A percentile compares a stretch with the other conserved stretches of the same genome.
phyloP scores from a whole-genome alignment of 495 filamentous ascomycete genomes.

The Parathielavia appendiculata region DNA sequence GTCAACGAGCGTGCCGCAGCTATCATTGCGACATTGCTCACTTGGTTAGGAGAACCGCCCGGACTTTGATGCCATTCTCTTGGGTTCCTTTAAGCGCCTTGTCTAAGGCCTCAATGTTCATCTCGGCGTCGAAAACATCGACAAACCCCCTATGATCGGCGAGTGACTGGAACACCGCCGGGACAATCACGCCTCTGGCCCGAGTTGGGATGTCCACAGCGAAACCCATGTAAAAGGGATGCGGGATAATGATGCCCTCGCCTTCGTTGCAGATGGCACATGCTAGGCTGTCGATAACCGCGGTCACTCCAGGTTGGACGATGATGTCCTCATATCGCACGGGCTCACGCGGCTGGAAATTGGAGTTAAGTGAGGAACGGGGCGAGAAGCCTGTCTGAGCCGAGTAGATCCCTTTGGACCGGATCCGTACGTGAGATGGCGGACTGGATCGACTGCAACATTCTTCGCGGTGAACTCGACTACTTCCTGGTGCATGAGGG shows the following conservation, averaged over 20 bases:
- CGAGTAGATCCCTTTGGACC: slow-evolving; percentile 25
- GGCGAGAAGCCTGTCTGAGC: slow-evolving; percentile 26
- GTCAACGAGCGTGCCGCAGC: neutral
- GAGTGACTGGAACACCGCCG: slow-evolving; percentile 36
- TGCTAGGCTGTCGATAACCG: slow-evolving; percentile 27
- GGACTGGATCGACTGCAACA: slow-evolving; percentile 14
- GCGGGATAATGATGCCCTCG: slow-evolving; percentile 31
- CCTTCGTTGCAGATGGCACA: slow-evolving; percentile 31
- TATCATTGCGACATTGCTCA: slow-evolving; percentile 17
- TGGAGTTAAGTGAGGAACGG: slow-evolving; percentile 27
- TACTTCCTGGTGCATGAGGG: slow-evolving; percentile 20
- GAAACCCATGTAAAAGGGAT: slow-evolving; percentile 30
- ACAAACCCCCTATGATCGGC: slow-evolving; percentile 38
- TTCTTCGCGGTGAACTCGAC: slow-evolving; percentile 22
- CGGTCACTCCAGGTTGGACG: slow-evolving; percentile 28
- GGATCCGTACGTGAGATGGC: slow-evolving; percentile 31
- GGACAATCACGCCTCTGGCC: slow-evolving; percentile 30
- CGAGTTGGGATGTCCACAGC: slow-evolving; percentile 21
- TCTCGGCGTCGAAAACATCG: slow-evolving; percentile 36
- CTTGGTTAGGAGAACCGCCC: slow-evolving; percentile 24
- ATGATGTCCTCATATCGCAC: slow-evolving; percentile 23
- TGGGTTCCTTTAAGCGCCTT: slow-evolving; percentile 29
- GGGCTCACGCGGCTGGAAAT: slow-evolving; percentile 19
- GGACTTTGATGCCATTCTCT: slow-evolving; percentile 29
- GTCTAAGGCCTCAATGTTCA: slow-evolving; percentile 25